Base-by-base conservation (phyloP, 345 rosid species). In the Lepidium didymum region DNA sequence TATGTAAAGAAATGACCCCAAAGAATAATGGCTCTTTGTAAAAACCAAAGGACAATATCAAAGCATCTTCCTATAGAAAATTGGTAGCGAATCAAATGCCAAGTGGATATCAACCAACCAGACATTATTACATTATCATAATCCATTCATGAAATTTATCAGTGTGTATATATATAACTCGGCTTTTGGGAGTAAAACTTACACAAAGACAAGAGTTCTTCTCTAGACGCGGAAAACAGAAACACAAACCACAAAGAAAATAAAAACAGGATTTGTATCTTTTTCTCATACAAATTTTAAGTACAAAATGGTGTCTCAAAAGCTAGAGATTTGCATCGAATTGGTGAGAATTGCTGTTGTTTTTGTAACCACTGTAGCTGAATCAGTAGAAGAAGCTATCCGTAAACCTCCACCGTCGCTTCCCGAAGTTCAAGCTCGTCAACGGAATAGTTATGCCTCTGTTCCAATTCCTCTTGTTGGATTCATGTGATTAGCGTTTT, bases 391-490 rank as follows among this genome's bases (percentile, higher is more conserved):
- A 3, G 12, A 56, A 62, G 78, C 65, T 61, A 29, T 49, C 50
- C 79, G 37, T n/a, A 64, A 70, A 45, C 73, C 52, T 55, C 29
- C 10, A 33, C 50, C 61, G 31, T 14, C 43, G n/a, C 33, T 41
- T 58, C 71, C 72, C 0, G 25, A 51, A 12, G 74, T 38, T 40
- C 51, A 38, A 4, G 61, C 45, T 47, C 59, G 60, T 75, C 59
- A 27, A 14, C 74, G 69, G 34, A 53, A 68, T 36, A 43, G 1
- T 53, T 71, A 70, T 72, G 62, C 59, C 8, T 41, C 6, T 15
- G 68, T 72, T 42, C n/a, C 82, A 3, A 53, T 64, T 50, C 84
- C 88, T 13, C 75, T 82, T 33, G 67, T 83, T 64, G 90, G 85
- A 10, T 75, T 84, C 64, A 37, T 88, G 67, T 84, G 81, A 10